phyloP scores from a whole-genome alignment of 1,284 basidiomycete species.

The Vanrija sp. region DNA sequence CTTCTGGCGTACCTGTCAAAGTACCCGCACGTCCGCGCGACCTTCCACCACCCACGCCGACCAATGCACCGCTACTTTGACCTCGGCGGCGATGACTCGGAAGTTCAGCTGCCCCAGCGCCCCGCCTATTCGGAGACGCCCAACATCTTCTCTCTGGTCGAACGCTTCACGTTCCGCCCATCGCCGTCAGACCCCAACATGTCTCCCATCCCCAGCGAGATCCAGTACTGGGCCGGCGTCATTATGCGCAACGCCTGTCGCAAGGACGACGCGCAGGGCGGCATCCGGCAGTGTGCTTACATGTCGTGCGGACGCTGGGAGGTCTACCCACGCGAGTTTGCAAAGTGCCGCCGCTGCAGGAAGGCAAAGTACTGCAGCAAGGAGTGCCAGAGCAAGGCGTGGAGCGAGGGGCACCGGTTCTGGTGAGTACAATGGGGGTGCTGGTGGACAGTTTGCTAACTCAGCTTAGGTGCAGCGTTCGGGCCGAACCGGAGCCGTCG shows the following conservation, averaged over 20 bases:
- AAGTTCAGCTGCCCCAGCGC: conserved; percentile 40
- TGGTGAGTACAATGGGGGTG: conserved; percentile 31
- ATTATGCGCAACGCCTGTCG: conserved; percentile 99
- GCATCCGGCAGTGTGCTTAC: conserved; percentile 95
- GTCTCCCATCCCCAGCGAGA: conserved; percentile 75
- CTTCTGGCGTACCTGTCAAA: conserved; percentile 95
- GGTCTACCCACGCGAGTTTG: conserved; percentile 86
- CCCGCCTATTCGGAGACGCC: conserved; percentile 53
- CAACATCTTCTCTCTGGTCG: conserved; percentile 93
- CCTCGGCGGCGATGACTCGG: conserved; percentile 25
- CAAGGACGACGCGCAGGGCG: conserved; percentile 88
- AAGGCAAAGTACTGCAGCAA: conserved; percentile 99
- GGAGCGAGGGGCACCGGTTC: conserved; percentile 92
- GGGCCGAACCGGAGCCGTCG: conserved; percentile 27
- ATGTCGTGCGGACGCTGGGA: conserved; percentile 98
- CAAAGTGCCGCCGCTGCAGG: conserved; percentile 90
- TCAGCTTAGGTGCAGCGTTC: conserved; percentile 26
- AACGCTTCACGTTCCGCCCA: conserved; percentile 90
- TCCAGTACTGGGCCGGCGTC: conserved; percentile 98
- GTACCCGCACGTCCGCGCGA: conserved; percentile 95
- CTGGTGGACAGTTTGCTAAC: neutral
- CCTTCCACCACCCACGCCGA: conserved; percentile 79
- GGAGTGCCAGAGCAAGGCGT: conserved; percentile 93
- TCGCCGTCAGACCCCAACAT: conserved; percentile 72
- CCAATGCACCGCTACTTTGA: conserved; percentile 50